Percentiles rank a stretch among this genome's conserved stretches.
These are phyloP conservation scores for Tagetes patula DNA, from an alignment of 129 eudicot species.

Conservation along the genomic window DNA sequence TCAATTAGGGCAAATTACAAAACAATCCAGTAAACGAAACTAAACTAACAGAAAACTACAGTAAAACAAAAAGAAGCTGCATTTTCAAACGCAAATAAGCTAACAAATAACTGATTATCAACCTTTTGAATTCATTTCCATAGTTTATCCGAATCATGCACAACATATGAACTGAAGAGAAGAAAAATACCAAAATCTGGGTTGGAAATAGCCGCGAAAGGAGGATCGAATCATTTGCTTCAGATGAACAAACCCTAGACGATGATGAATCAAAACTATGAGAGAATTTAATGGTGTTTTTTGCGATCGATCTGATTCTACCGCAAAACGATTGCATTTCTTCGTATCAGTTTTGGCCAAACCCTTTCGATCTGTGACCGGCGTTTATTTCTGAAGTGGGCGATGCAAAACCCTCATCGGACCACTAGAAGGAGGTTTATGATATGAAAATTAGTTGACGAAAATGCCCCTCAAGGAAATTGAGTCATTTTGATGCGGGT, in stretches of 20 bases:
- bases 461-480: conserved; percentile 25
- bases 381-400: conserved; percentile 15
- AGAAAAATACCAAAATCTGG: conserved; percentile 13
- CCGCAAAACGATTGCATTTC: conserved; percentile 51
- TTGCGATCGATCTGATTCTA: conserved; percentile 36
- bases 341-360: conserved; percentile 21
- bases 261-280: conserved; percentile 19
- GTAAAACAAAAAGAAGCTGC: too few relatives aligned
- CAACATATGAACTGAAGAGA: not conserved
- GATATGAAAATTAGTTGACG: conserved; percentile 15
- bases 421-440: conserved; percentile 30
- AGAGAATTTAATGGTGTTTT: conserved; percentile 14
- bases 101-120: too few relatives aligned
- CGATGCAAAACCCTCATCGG: conserved; percentile 37
- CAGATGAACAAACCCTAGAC: conserved; percentile 29
- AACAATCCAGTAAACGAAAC: too few relatives aligned
- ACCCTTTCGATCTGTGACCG: conserved; percentile 24
- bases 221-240: conserved; percentile 19
- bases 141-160: too few relatives aligned
- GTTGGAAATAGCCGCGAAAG: conserved; percentile 21
- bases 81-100: too few relatives aligned
- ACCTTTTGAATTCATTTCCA: too few relatives aligned
- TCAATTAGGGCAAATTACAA: too few relatives aligned
- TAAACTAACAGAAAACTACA: too few relatives aligned
- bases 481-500: too few relatives aligned